phyloP scores from a whole-genome alignment of 2,329 filamentous ascomycete species.

The Diaporthe ampelina region DNA sequence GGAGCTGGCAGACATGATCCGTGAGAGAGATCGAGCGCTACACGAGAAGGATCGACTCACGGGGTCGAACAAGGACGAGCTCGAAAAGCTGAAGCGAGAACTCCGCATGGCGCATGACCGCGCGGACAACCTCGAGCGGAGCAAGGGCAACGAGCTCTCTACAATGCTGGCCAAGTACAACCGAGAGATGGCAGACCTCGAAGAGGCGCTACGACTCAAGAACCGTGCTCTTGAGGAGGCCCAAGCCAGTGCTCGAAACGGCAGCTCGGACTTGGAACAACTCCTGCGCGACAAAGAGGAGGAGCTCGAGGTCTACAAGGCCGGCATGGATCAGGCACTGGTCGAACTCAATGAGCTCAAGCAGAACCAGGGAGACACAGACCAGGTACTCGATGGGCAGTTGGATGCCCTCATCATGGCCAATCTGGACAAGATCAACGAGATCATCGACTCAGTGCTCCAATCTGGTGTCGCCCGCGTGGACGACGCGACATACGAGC shows the following conservation, averaged over 20 bases:
- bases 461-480: slow-evolving; percentile 94
- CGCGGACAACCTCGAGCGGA: slow-evolving; percentile 90
- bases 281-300: slow-evolving; percentile 94
- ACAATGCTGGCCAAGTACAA: slow-evolving; percentile 97
- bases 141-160: slow-evolving; percentile 95
- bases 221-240: slow-evolving; percentile 88
- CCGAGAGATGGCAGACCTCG: slow-evolving; percentile 95
- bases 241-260: slow-evolving; percentile 82
- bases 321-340: slow-evolving; percentile 95
- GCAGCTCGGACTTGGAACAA: slow-evolving; percentile 87
- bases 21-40: slow-evolving; percentile 91
- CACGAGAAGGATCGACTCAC: slow-evolving; percentile 92
- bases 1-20: slow-evolving; percentile 98
- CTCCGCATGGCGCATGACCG: slow-evolving; percentile 91
- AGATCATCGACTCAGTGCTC: slow-evolving; percentile 96
- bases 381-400: slow-evolving; percentile 87
- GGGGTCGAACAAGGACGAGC: slow-evolving; percentile 90
- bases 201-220: slow-evolving; percentile 92
- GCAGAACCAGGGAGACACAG: slow-evolving; percentile 80
- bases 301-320: slow-evolving; percentile 97
- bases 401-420: slow-evolving; percentile 90
- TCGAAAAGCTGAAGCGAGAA: slow-evolving; percentile 95
- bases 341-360: slow-evolving; percentile 92
- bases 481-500: slow-evolving; percentile 95
- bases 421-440: slow-evolving; percentile 93